A percentile compares a stretch with the other conserved stretches of the same genome.
Evolutionary conservation across 2,329 filamentous ascomycete species (phyloP).

Genomic region (Thelonectria rubi): DNA sequence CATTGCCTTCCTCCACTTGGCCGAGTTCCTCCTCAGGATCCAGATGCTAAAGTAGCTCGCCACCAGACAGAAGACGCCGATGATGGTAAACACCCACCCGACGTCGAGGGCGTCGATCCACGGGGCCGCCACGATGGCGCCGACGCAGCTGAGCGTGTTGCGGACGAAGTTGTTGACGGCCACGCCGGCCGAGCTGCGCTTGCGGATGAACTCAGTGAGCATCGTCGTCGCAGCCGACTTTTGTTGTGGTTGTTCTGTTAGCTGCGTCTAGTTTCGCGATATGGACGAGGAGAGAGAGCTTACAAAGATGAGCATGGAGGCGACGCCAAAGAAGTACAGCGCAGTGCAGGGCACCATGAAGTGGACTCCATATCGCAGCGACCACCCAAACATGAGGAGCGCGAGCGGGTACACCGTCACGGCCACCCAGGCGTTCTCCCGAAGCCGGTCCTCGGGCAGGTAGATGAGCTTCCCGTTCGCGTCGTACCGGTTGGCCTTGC

Average conservation of each 20-base stretch:
- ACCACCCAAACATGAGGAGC: slow-evolving; percentile 82
- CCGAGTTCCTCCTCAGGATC: slow-evolving; percentile 67
- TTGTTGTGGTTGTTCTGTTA: slow-evolving; percentile 27
- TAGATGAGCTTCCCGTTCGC: slow-evolving; percentile 71
- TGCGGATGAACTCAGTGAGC: slow-evolving; percentile 85
- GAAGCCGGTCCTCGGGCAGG: slow-evolving; percentile 82
- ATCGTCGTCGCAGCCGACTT: slow-evolving; percentile 77
- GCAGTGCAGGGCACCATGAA: slow-evolving; percentile 72
- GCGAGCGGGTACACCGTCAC: slow-evolving; percentile 75
- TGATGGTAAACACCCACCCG: slow-evolving; percentile 77
- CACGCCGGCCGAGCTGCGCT: slow-evolving; percentile 74
- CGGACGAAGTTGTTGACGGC: slow-evolving; percentile 84
- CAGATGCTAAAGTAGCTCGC: slow-evolving; percentile 67
- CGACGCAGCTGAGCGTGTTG: slow-evolving; percentile 80
- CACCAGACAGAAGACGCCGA: slow-evolving; percentile 62
- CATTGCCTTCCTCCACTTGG: slow-evolving; percentile 72
- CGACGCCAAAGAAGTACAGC: slow-evolving; percentile 78
- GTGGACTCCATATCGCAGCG: slow-evolving; percentile 68
- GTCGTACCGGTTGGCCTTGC: slow-evolving; percentile 74
- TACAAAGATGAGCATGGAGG: slow-evolving; percentile 82
- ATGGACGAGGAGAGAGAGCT: slow-evolving; percentile 28
- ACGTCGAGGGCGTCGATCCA: slow-evolving; percentile 76
- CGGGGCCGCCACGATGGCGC: slow-evolving; percentile 74
- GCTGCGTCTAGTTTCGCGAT: background rate
- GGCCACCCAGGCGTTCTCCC: slow-evolving; percentile 82